A percentile compares a stretch with the other conserved stretches of the same genome.
Conservation (phyloP, 257 asterid genomes). For the Fraxinus pennsylvanica region DNA sequence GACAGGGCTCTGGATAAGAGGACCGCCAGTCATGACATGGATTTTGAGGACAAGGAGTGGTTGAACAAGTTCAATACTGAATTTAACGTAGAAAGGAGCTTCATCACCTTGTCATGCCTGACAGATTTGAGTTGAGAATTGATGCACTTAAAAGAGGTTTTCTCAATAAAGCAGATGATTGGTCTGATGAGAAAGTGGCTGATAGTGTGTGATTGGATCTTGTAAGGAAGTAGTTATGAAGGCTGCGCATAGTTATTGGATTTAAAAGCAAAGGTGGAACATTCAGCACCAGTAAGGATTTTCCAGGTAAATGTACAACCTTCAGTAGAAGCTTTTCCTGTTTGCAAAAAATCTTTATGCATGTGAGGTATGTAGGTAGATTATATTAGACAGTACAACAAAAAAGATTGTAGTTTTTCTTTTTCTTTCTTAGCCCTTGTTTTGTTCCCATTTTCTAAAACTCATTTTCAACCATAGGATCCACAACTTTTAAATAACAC, state of each 20-base stretch:
- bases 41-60: constrained; percentile 86
- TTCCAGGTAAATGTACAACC: too few species aligned
- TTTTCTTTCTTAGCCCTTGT: too few species aligned
- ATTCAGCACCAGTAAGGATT: constrained; percentile 18
- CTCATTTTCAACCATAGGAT: too few species aligned
- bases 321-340: too few species aligned
- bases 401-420: too few species aligned
- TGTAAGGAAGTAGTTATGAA: constrained; percentile 58
- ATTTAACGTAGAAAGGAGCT: constrained; percentile 28
- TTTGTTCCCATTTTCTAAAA: too few species aligned
- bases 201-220: constrained; percentile 41
- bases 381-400: too few species aligned
- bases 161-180: constrained; percentile 59
- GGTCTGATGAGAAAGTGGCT: constrained; percentile 49
- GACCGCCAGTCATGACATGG: constrained; percentile 77
- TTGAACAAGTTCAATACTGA: constrained; percentile 48
- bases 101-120: constrained; percentile 46
- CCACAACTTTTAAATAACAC: too few species aligned
- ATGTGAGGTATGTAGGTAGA: too few species aligned
- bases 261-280: constrained; percentile 69
- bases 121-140: constrained; percentile 67
- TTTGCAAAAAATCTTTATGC: too few species aligned
- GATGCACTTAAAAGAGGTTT: constrained; percentile 71
- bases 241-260: constrained; percentile 71
- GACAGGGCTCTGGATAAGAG: constrained; percentile 65